Base-by-base conservation (phyloP, 805 yeast species). In the Lipomyces starkeyi region DNA sequence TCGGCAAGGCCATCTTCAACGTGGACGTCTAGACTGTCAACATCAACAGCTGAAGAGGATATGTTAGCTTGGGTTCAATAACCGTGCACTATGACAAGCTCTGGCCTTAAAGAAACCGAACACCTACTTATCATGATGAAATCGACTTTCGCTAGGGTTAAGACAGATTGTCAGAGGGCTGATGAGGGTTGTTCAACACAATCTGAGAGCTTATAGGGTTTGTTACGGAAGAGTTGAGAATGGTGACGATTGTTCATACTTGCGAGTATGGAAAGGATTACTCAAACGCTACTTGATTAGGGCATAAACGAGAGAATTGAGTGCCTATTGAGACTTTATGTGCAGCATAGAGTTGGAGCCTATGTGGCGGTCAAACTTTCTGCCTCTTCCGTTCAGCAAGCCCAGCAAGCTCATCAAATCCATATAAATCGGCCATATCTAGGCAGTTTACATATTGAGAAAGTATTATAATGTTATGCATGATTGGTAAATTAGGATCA, bases 1-100 rank as follows among this genome's bases (percentile, higher is more conserved):
- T 25, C 34, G 17, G 56, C 27, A 14, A 53, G 29, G 34, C 34
- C 27, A 22, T 53, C 17, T n/a, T 53, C 56, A 9, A 53, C 56
- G n/a, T 53, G 56, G 56, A 53, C 56, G 40, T 62, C 60, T 22
- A 62, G 29, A 62, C 32, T 29, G 13, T 55, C 59, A 27, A 62
- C 47, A 25, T 55, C 55, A 59, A 37, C 43, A 27, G 64, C 64
- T 62, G 56, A 3, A 29, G 32, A 54, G 6, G 34, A 22, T 20
- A 17, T 37, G 49, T 58, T 58, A 35, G 40, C 17, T 20, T 17
- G 20, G 27, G 27, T 11, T 29, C 43, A 22, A 37, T 57, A 29
- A 13, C 43, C 25, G 17, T 14, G 25, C 32, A 14, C 20, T 29
- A 57, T 43, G 40, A 34, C 37, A 25, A 43, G 25, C 25, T 20